These are phyloP conservation scores for Pleurotus ostreatus DNA, from an alignment of 768 basidiomycete species.

Conservation along the genomic window DNA sequence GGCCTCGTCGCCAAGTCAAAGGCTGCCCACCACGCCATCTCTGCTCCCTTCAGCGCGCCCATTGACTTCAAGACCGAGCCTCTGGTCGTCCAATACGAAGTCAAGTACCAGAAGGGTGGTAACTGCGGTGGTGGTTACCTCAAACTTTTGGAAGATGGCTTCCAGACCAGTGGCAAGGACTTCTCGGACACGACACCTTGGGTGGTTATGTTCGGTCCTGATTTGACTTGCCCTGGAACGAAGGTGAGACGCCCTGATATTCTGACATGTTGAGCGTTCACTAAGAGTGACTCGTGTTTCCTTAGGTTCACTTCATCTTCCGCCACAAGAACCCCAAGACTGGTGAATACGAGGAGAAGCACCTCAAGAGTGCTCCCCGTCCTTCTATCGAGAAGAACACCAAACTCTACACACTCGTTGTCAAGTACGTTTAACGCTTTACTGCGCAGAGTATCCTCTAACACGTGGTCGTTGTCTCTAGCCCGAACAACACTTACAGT, in stretches of 20 bases:
- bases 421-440: conserved; percentile 61
- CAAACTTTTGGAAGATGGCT: conserved; percentile 92
- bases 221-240: conserved; percentile 88
- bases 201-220: conserved; percentile 98
- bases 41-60: conserved; percentile 77
- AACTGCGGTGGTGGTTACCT: conserved; percentile 99
- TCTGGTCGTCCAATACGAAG: conserved; percentile 96
- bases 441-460: neutral
- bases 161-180: conserved; percentile 90
- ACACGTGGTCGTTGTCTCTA: conserved; percentile 22
- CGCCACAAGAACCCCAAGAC: conserved; percentile 92
- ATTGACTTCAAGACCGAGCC: conserved; percentile 82
- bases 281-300: conserved; percentile 3
- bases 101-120: conserved; percentile 98
- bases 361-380: conserved; percentile 75
- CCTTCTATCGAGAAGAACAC: conserved; percentile 88
- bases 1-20: conserved; percentile 95
- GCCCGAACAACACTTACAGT: conserved; percentile 92
- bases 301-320: conserved; percentile 97
- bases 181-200: conserved; percentile 92
- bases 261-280: neutral
- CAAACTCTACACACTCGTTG: conserved; percentile 90
- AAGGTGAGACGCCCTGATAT: conserved; percentile 49
- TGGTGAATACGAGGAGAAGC: conserved; percentile 96
- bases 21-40: conserved; percentile 98